Conservation (phyloP, 208 protist genomes). For the Polymyxa betae region DNA sequence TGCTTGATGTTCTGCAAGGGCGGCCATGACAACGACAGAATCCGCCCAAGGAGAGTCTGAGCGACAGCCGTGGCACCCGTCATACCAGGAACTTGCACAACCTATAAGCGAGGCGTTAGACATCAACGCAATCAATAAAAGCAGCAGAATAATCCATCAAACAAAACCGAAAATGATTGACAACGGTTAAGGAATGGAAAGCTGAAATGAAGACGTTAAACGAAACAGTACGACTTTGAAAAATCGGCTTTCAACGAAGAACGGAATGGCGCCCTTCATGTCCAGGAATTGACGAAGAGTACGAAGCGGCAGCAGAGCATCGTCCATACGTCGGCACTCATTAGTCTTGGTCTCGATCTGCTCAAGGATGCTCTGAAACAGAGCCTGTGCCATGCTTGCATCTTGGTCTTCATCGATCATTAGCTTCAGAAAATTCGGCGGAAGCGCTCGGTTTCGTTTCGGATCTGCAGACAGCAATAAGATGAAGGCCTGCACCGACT, state of each 20-base stretch:
- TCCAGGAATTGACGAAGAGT: slow-evolving; percentile 1
- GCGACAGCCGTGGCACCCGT: neutral
- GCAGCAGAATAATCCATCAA: too few relatives aligned
- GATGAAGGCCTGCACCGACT: slow-evolving; percentile 8
- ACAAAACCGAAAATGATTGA: neutral
- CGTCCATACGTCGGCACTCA: neutral
- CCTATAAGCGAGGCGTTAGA: neutral
- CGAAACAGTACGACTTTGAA: too few relatives aligned
- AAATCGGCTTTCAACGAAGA: slow-evolving; percentile 24
- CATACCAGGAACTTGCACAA: neutral
- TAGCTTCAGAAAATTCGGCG: neutral
- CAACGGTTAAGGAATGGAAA: too few relatives aligned
- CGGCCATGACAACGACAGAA: neutral
- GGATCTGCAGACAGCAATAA: slow-evolving; percentile 17
- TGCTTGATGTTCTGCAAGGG: neutral
- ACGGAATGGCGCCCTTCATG: neutral
- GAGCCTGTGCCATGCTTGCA: neutral
- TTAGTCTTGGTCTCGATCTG: neutral
- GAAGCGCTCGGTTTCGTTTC: slow-evolving; percentile 33
- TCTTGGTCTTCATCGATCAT: slow-evolving; percentile 38
- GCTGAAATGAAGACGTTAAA: too few relatives aligned
- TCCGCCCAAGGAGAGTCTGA: slow-evolving; percentile 19
- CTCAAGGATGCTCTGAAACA: neutral
- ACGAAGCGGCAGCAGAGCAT: neutral
- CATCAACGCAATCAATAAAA: neutral